Evolutionary conservation across 208 protist genomes (phyloP), one percentile per base, ranked within the genome.

Genomic region (Strigomonas culicis): DNA sequence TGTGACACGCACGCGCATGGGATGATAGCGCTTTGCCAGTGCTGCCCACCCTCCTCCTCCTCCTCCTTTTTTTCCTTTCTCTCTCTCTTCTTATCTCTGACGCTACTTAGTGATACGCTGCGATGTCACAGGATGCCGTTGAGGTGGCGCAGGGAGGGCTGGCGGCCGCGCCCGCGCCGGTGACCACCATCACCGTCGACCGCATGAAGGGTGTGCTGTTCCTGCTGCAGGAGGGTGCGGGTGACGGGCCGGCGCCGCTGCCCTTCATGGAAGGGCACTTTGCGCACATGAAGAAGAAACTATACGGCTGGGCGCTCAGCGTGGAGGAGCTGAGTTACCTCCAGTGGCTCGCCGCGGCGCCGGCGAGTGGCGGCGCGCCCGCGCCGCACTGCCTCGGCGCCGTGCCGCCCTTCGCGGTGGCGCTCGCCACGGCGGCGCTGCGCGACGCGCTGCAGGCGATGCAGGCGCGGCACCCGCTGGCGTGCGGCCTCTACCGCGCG

Each of bases 261-360:
- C 25, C 24, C 4, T 6, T 46, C 28, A 52, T 59, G 28, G 30
- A 55, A 22, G 25, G 17, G 11, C 52, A 61, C 56, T 79, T 75
- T 30, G 77, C 81, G 30, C 81, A 88, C 64, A 58, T 77, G 30
- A 53, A 59, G 24, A 89, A 89, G 65, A 73, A 73, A 21, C 31
- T 66, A 51, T 59, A 72, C 30, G 68, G 72, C 15, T 71, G 68
- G 68, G 44, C 62, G 28, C 55, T 89, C 2, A 81, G 78, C 61
- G 72, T 85, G 27, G 78, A 89, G 63, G 78, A 89, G 59, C 44
- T 89, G 19, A 49, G 75, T 21, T 85, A 74, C 43, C 63, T 89
- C n/a, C 19, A 32, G 2, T 59, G 31, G 46, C 61, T 30, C 19
- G 21, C 53, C 11, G 25, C 47, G 41, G 27, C 50, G 17, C 2